phyloP scores from a whole-genome alignment of 2,329 filamentous ascomycete genomes.

The Paecilomyces formosus region DNA sequence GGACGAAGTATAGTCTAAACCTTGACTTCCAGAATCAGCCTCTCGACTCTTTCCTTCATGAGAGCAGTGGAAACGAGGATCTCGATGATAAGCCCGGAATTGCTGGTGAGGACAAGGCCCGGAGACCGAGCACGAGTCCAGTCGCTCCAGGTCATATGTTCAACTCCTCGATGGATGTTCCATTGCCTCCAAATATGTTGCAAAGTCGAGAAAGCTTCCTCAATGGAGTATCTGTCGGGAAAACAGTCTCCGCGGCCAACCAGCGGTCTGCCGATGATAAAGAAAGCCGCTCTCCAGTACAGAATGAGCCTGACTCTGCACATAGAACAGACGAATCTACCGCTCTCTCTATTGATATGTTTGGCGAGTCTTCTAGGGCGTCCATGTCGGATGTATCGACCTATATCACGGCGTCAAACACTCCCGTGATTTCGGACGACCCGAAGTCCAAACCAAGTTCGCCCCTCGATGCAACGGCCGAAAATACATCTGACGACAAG shows the following conservation, averaged over 20 bases:
- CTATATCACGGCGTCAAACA: conserved; percentile 39
- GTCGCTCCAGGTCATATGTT: conserved; percentile 6
- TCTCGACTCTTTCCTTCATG: conserved; percentile 22
- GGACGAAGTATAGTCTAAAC: conserved; percentile 20
- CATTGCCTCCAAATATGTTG: neutral
- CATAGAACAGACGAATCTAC: conserved; percentile 15
- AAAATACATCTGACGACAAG: conserved; percentile 12
- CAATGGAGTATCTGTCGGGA: neutral
- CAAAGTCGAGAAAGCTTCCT: neutral
- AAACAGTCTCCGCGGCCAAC: neutral
- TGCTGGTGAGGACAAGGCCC: conserved; percentile 2
- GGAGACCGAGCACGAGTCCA: conserved; percentile 16
- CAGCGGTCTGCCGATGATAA: neutral
- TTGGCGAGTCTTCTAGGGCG: conserved; percentile 21
- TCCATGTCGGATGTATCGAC: conserved; percentile 34
- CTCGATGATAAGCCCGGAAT: conserved; percentile 12
- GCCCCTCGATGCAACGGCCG: conserved; percentile 8
- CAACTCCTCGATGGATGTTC: neutral
- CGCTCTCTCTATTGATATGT: conserved; percentile 17
- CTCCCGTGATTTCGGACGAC: conserved; percentile 28
- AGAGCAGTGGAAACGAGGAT: conserved; percentile 29
- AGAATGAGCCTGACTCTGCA: conserved; percentile 13
- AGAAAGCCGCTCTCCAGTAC: conserved; percentile 3
- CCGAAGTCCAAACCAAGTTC: conserved; percentile 7
- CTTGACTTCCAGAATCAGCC: conserved; percentile 17